A percentile compares a stretch with the other conserved stretches of the same genome.
Evolutionary conservation across 2,329 filamentous ascomycete genomes (phyloP).

Genomic region (Aspergillus tubingensis): DNA sequence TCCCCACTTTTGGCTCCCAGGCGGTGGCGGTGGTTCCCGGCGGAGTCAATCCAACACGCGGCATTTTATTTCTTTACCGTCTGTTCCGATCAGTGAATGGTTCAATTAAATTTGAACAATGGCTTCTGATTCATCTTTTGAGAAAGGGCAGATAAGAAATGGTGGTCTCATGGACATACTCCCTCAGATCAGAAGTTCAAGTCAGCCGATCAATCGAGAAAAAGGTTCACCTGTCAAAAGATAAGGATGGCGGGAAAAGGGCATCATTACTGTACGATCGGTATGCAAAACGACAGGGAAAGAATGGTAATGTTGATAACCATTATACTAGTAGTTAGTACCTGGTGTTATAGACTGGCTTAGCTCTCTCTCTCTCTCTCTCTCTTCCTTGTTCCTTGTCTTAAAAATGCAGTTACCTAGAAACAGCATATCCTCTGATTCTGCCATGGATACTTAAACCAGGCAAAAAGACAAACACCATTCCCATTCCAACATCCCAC

Average conservation of each 20-base stretch:
- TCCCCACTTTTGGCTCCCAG: constrained; percentile 10
- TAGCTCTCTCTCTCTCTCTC: not conserved
- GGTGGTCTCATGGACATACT: not conserved
- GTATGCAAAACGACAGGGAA: not conserved
- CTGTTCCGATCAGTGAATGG: no score
- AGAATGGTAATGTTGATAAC: no score
- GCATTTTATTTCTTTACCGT: no score
- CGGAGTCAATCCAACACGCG: not conserved
- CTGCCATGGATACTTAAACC: not conserved
- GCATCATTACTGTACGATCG: not conserved
- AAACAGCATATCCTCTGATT: not conserved
- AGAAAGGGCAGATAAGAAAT: not conserved
- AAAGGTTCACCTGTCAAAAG: not conserved
- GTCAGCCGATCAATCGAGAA: not conserved
- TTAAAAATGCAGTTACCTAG: not conserved
- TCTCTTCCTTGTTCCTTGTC: not conserved
- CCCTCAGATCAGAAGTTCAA: not conserved
- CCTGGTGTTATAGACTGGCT: not conserved
- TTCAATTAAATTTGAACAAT: no score
- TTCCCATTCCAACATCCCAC: not conserved
- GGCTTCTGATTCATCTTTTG: no score
- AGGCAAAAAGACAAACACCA: not conserved
- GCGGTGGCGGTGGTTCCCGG: not conserved
- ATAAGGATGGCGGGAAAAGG: not conserved
- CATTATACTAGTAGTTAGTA: no score